A percentile compares a stretch with the other conserved stretches of the same genome.
phyloP scores from a whole-genome alignment of 257 asterid species.

The Henckelia pumila region DNA sequence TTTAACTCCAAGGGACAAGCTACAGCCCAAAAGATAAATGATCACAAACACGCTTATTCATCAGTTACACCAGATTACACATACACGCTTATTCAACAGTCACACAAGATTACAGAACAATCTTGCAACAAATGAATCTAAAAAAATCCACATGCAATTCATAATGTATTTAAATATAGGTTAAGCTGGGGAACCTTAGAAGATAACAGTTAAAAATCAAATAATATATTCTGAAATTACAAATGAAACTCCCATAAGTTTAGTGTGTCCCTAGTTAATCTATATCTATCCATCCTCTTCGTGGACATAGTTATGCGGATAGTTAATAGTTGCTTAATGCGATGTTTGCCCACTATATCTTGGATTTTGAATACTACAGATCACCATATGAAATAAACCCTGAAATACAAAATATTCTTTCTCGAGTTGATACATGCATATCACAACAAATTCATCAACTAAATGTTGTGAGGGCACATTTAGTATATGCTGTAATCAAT shows the following conservation, averaged over 20 bases:
- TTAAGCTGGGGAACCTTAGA: not conserved
- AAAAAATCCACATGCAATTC: not conserved
- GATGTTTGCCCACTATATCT: not conserved
- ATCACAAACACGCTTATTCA: constrained; percentile 15
- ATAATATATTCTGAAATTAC: not conserved
- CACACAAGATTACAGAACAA: not conserved
- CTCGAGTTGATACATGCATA: not conserved
- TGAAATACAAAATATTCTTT: not conserved
- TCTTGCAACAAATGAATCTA: not conserved
- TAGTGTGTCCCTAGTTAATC: not conserved
- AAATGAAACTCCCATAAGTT: not conserved
- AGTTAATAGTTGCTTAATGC: not conserved
- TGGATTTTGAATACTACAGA: not conserved
- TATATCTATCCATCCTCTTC: not conserved
- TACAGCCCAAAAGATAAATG: constrained; percentile 34
- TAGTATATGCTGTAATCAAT: not conserved
- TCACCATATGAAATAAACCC: not conserved
- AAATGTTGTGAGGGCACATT: not conserved
- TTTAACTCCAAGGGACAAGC: constrained; percentile 87
- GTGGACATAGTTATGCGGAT: not conserved
- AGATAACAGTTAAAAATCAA: not conserved
- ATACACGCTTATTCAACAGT: constrained; percentile 6
- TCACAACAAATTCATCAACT: not conserved
- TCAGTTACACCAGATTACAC: not conserved
- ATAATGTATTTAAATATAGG: not conserved